Base-by-base conservation (phyloP, 2,329 filamentous ascomycete genomes). In the Scopulariopsis brevicaulis region DNA sequence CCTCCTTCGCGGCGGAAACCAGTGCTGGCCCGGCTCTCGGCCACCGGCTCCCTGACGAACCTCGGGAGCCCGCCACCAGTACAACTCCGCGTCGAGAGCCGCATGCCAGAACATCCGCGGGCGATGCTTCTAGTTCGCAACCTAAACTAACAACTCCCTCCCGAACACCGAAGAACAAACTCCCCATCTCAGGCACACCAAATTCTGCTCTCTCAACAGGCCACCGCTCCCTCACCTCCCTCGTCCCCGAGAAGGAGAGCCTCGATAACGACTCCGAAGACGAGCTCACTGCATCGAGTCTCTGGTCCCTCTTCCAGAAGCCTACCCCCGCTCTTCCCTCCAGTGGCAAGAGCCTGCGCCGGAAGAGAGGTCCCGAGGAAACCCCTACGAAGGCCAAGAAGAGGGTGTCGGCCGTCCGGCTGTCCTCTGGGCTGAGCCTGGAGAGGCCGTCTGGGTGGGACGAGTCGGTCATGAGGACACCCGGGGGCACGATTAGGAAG, bases 401-500 rank as follows among this genome's bases (percentile, higher is more conserved):
- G 37, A 20, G n/a, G 37, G 8, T 15, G 22, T 40, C 34, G n/a
- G 34, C 34, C 15, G 37, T 25, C 4, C 14, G 55, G 53, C 15
- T 55, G 57, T 25, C 52, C 12, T 32, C 20, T 32, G 55, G n/a
- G 24, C 32, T 54, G 22, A 20, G 22, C 6, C 37, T 25, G 28
- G 53, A 51, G 57, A 43, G 52, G n/a, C 53, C 57, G 1, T 50
- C 46, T 10, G 53, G n/a, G 4, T 28, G 25, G 28, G 53, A 54
- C 22, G 53, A 52, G 43, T 56, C 56, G 32, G 61, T 70, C 35
- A 64, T 74, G 4, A 70, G 70, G 62, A 81, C 79, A 11, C 79
- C 79, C 0, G 74, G 78, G 1, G 80, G 80, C 1, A 74, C 75
- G 15, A 62, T 73, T 62, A 71, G 77, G 56, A 71, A 71, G 15